Conservation (phyloP, 352 stramenopile species). For the Phytophthora sp. region DNA sequence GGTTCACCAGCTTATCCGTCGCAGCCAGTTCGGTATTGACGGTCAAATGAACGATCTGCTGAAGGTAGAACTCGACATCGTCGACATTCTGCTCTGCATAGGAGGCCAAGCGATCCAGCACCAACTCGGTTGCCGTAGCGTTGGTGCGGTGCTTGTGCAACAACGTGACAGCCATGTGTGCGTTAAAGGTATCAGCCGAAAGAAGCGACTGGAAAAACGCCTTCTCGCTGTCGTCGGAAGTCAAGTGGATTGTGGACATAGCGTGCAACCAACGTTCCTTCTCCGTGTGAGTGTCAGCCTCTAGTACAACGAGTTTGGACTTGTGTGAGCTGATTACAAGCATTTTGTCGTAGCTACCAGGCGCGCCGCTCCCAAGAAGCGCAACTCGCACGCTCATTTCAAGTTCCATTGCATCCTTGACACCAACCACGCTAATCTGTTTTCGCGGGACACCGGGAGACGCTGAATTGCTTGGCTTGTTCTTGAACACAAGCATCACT, state of each 20-base stretch:
- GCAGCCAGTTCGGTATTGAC: slow-evolving; percentile 68
- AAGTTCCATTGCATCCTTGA: slow-evolving; percentile 67
- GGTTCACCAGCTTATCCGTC: slow-evolving; percentile 70
- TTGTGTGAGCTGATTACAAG: slow-evolving; percentile 76
- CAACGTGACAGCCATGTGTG: slow-evolving; percentile 68
- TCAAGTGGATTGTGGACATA: slow-evolving; percentile 70
- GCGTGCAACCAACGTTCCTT: slow-evolving; percentile 82
- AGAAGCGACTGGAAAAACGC: slow-evolving; percentile 64
- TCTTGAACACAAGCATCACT: slow-evolving; percentile 67
- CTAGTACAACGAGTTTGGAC: slow-evolving; percentile 70
- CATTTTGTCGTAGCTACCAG: slow-evolving; percentile 52
- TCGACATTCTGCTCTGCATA: slow-evolving; percentile 76
- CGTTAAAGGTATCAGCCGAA: slow-evolving; percentile 63
- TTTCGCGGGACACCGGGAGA: slow-evolving; percentile 51
- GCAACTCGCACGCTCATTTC: slow-evolving; percentile 56
- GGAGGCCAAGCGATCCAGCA: slow-evolving; percentile 67
- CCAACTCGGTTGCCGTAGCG: slow-evolving; percentile 57
- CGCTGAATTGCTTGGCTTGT: slow-evolving; percentile 50
- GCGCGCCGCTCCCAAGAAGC: slow-evolving; percentile 46
- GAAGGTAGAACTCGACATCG: slow-evolving; percentile 86
- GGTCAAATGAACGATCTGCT: slow-evolving; percentile 78
- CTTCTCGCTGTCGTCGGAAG: slow-evolving; percentile 54
- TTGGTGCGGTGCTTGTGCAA: slow-evolving; percentile 82
- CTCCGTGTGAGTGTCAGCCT: slow-evolving; percentile 75
- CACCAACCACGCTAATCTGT: slow-evolving; percentile 64